Percentiles rank a stretch among this genome's conserved stretches.
phyloP scores from a whole-genome alignment of 352 stramenopile genomes.

The Phytophthora lateralis region DNA sequence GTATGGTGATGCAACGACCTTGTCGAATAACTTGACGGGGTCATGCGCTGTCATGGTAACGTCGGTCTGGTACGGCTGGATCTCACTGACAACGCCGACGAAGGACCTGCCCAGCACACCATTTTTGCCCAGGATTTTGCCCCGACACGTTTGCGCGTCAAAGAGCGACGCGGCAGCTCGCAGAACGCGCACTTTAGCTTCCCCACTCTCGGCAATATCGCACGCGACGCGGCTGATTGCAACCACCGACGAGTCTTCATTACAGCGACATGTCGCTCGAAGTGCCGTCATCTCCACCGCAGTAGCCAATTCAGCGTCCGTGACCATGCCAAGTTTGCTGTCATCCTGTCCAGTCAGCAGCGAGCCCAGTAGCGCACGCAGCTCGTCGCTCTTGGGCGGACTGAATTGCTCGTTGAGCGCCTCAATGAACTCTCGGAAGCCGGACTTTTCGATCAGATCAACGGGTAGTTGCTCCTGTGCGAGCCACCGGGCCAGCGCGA shows the following conservation, averaged over 20 bases:
- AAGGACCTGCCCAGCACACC: constrained; percentile 50
- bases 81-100: constrained; percentile 41
- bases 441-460: constrained; percentile 40
- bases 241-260: constrained; percentile 38
- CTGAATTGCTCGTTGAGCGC: constrained; percentile 44
- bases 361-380: constrained; percentile 31
- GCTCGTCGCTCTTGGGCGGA: constrained; percentile 31
- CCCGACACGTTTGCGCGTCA: constrained; percentile 42
- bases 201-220: constrained; percentile 20
- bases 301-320: not conserved
- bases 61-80: constrained; percentile 17
- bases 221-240: constrained; percentile 37
- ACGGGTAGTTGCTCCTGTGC: constrained; percentile 51
- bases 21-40: constrained; percentile 33
- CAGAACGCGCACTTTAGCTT: constrained; percentile 45
- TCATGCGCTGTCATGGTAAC: not conserved
- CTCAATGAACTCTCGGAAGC: constrained; percentile 45
- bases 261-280: constrained; percentile 39
- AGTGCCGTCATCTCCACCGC: constrained; percentile 40
- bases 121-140: constrained; percentile 37
- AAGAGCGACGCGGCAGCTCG: constrained; percentile 38
- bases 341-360: constrained; percentile 19
- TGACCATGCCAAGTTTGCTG: constrained; percentile 16
- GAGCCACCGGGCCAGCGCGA: constrained; percentile 47
- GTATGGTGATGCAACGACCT: constrained; percentile 41